Evolutionary conservation across 108 stramenopile species (phyloP).

Genomic region (Ochromonas danica): DNA sequence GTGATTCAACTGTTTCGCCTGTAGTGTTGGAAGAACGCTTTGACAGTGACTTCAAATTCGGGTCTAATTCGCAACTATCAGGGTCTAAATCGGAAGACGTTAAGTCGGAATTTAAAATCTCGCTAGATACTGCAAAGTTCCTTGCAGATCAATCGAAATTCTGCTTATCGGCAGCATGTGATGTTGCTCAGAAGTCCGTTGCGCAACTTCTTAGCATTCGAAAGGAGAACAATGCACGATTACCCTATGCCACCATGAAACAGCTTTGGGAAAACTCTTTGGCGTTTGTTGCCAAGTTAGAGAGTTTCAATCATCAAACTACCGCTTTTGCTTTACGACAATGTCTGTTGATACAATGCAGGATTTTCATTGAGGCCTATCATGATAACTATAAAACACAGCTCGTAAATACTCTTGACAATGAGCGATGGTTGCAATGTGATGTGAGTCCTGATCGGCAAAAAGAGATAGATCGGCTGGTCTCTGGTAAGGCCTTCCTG

Average conservation of each 20-base stretch:
- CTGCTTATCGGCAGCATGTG: background rate
- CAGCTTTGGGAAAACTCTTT: constrained; percentile 20
- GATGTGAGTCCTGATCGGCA: constrained; percentile 20
- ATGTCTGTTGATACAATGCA: background rate
- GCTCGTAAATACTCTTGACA: constrained; percentile 17
- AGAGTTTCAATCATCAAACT: background rate
- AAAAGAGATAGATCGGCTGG: constrained; percentile 3
- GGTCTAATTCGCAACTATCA: background rate
- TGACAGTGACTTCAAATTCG: background rate
- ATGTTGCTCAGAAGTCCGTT: constrained; percentile 18
- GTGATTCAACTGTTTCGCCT: background rate
- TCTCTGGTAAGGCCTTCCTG: constrained; percentile 18
- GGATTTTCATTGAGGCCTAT: background rate
- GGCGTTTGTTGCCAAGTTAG: background rate
- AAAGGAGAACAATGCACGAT: constrained; percentile 8
- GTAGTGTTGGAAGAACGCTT: background rate
- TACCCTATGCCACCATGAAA: background rate
- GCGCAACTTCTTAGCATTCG: constrained; percentile 4
- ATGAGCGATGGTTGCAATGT: constrained; percentile 33
- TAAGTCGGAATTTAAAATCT: background rate
- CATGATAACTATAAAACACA: constrained; percentile 4
- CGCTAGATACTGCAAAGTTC: background rate
- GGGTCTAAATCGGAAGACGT: background rate
- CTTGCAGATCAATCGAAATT: background rate
- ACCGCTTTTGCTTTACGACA: constrained; percentile 1